phyloP scores from a whole-genome alignment of 352 stramenopile genomes.

The Hyphochytrium catenoides region DNA sequence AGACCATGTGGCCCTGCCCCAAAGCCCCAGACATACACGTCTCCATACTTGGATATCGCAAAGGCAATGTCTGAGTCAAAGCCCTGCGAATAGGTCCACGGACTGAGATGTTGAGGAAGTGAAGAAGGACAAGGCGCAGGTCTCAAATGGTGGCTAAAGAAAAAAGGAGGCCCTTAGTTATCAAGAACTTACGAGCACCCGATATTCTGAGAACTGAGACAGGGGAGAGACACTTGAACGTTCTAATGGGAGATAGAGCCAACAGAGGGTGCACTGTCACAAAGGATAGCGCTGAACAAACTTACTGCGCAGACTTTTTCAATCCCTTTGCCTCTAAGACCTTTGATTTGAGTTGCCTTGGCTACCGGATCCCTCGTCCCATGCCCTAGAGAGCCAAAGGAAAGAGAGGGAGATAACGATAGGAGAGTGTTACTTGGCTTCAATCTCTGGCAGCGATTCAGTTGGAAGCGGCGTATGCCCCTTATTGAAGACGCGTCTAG shows the following conservation, averaged over 20 bases:
- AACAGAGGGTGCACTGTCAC: neutral
- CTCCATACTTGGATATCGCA: conserved; percentile 27
- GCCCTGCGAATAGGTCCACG: conserved; percentile 13
- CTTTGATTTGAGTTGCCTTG: conserved; percentile 33
- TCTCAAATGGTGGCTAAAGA: too few relatives aligned
- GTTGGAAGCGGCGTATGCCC: too few relatives aligned
- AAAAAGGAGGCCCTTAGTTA: too few relatives aligned
- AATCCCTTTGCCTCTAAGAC: conserved; percentile 27
- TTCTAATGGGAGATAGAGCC: neutral
- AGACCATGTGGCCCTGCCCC: conserved; percentile 26
- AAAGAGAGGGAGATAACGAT: too few relatives aligned
- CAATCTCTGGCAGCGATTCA: too few relatives aligned
- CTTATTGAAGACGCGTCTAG: too few relatives aligned
- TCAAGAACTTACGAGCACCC: too few relatives aligned
- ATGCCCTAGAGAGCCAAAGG: too few relatives aligned
- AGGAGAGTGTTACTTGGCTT: too few relatives aligned
- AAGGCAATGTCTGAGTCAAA: conserved; percentile 56
- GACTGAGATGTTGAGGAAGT: neutral
- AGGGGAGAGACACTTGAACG: too few relatives aligned
- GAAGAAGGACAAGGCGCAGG: neutral
- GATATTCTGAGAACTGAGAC: too few relatives aligned
- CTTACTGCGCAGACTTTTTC: conserved; percentile 43
- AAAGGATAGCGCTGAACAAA: neutral
- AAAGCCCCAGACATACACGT: conserved; percentile 56
- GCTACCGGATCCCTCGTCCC: conserved; percentile 28